Percentiles rank a stretch among this genome's conserved stretches.
phyloP scores from a whole-genome alignment of 2,329 filamentous ascomycete genomes.

The Alternaria gaisen region DNA sequence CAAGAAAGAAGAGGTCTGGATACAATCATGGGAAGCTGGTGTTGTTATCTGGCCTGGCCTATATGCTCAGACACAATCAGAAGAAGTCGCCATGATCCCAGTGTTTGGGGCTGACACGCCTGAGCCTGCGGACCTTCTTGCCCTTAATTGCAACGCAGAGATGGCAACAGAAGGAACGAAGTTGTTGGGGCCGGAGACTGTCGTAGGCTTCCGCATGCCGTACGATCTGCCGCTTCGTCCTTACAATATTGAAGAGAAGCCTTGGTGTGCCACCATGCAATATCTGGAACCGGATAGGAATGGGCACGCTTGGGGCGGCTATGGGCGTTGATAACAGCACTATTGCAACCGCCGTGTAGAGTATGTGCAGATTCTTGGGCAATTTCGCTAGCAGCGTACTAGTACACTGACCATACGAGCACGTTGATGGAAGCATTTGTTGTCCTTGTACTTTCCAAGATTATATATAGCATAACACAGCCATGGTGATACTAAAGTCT shows the following conservation, averaged over 20 bases:
- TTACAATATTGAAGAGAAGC: conserved; percentile 70
- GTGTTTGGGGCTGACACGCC: conserved; percentile 72
- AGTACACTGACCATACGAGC: neutral
- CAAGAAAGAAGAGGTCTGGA: conserved; percentile 67
- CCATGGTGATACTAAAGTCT: conserved; percentile 40
- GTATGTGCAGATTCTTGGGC: neutral
- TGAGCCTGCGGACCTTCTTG: conserved; percentile 28
- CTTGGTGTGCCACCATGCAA: conserved; percentile 76
- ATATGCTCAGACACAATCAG: conserved; percentile 41
- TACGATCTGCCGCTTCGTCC: conserved; percentile 78
- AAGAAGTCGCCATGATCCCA: conserved; percentile 67
- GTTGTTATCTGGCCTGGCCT: conserved; percentile 81
- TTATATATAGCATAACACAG: neutral
- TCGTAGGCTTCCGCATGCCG: conserved; percentile 80
- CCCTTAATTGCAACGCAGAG: conserved; percentile 13
- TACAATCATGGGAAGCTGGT: conserved; percentile 85
- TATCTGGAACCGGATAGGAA: conserved; percentile 71
- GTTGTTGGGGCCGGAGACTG: conserved; percentile 11
- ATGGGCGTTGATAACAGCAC: conserved; percentile 4
- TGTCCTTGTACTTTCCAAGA: neutral
- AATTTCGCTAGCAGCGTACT: neutral
- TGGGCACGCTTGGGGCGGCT: conserved; percentile 53
- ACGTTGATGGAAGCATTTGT: neutral
- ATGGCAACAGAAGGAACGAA: neutral
- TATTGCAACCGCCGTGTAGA: neutral